Evolutionary conservation across 2,329 filamentous ascomycete species (phyloP), one percentile per base, ranked within the genome.

Genomic region (Botryotinia globosa): DNA sequence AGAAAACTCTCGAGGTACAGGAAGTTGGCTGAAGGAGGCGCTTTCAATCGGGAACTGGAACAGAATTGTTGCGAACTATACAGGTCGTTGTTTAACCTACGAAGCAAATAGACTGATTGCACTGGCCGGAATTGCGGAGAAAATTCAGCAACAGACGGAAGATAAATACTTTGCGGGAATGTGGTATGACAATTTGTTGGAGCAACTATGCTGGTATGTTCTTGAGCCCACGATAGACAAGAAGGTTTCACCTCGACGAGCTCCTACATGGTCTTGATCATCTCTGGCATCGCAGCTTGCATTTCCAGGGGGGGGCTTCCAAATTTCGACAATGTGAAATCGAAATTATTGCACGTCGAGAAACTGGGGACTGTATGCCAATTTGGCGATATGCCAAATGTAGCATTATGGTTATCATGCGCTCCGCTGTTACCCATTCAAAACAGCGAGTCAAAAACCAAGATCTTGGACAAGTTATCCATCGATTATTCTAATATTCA

Each of bases 211-310:
- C 8, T 63, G 61, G 61, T 0, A 5, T 4, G 4, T 14, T 18
- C 0, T 0, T 42, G 3, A 39, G 9, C 37, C 37, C 37, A 39
- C 9, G 37, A 10, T 10, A 29, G 1, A 25, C 16, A 4, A 6
- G 44, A 63, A 18, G 20, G 1, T 44, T 5, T 32, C n/a, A 29
- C 39, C 61, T 32, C 39, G 4, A n/a, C n/a, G n/a, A 32, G 61
- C 39, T 29, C 61, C 37, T 12, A 63, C 39, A n/a, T 63, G 61
- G 61, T 63, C 61, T 3, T 63, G 61, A 39, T 37, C 39, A 9
- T 63, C 37, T 10, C 4, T 63, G 7, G 20, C n/a, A 6, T 5
- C 20, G 20, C 18, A 39, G 9, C 10, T 39, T 39, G 37, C 9
- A 39, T 3, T 39, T 39, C 37, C 12, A 39, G 37, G 37, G 9